phyloP scores from a whole-genome alignment of 106 monocot genomes.

The Dioscorea dumetorum region DNA sequence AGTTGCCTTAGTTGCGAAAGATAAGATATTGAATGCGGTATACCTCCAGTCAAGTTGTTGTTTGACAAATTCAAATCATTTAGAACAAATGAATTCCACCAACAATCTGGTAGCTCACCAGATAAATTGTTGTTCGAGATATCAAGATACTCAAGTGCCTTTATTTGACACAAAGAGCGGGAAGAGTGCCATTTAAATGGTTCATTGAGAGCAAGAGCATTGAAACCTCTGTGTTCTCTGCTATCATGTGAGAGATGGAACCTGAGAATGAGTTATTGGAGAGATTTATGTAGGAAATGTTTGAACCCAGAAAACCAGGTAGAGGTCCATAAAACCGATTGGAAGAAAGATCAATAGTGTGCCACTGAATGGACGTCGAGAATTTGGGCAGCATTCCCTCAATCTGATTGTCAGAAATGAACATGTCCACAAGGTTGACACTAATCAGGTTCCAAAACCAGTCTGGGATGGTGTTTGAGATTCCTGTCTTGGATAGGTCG shows the following conservation, averaged over 20 bases:
- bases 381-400: neutral
- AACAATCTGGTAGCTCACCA: slow-evolving; percentile 9
- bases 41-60: slow-evolving; percentile 7
- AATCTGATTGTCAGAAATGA: slow-evolving; percentile 28
- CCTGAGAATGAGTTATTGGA: slow-evolving; percentile 14
- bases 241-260: neutral
- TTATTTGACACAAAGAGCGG: neutral
- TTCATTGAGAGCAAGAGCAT: slow-evolving; percentile 6
- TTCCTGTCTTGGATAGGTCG: slow-evolving; percentile 9
- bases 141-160: neutral
- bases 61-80: neutral
- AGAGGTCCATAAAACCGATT: slow-evolving; percentile 2
- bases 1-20: slow-evolving; percentile 4
- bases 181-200: slow-evolving; percentile 3
- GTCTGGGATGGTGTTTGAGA: slow-evolving; percentile 11
- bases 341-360: neutral
- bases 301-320: too few relatives aligned
- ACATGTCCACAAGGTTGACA: neutral
- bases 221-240: too few relatives aligned
- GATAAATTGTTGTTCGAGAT: slow-evolving; percentile 4
- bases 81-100: neutral
- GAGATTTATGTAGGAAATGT: neutral
- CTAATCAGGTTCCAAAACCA: slow-evolving; percentile 21
- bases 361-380: neutral
- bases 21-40: slow-evolving; percentile 1